Base-by-base conservation (phyloP, 2,329 filamentous ascomycete species). In the Penicillium italicum region DNA sequence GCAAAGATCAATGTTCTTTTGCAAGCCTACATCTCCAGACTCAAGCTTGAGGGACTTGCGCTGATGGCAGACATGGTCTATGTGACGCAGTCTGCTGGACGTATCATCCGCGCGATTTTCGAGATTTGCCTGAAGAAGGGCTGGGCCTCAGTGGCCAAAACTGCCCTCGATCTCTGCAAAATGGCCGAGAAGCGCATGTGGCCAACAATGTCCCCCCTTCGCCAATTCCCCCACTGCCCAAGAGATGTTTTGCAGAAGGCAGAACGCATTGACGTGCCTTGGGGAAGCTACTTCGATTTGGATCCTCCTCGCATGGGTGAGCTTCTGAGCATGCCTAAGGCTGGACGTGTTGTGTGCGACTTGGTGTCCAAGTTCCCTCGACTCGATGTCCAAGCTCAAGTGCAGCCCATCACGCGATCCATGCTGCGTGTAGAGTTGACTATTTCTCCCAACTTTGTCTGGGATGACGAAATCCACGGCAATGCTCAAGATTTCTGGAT, bases 121-220 rank as follows among this genome's bases (percentile, higher is more conserved):
- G 95, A 99, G 76, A 97, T 99, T 52, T 88, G 90, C n/a, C 77
- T 99, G 62, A 96, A 93, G 77, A 97, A 97, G 75, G 93, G 93
- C 33, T 99, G 93, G 93, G 86, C 94, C 0, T 88, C 86, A 16
- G 94, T 97, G 4, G 90, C 94, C 9, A 96, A 94, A 77, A 91
- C 89, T 59, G 92, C 94, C 0, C 80, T 99, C 40, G 90, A 96
- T 66, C 82, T 99, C 50, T 99, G 95, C 78, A 99, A 99, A 78
- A 97, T 96, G 91, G 94, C 93, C 0, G 94, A 99, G 79, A 96
- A 96, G 80, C 85, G 95, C 47, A 99, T 99, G 95, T 99, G 94
- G 94, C 92, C 93, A 14, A 97, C 93, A 6, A 99, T 97, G 94
- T 90, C 91, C 36, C 94, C 95, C 11, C 80, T 99, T 31, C 85